A percentile compares a stretch with the other conserved stretches of the same genome.
Conservation (phyloP, 148 eudicot species). For the Fagopyrum tataricum region DNA sequence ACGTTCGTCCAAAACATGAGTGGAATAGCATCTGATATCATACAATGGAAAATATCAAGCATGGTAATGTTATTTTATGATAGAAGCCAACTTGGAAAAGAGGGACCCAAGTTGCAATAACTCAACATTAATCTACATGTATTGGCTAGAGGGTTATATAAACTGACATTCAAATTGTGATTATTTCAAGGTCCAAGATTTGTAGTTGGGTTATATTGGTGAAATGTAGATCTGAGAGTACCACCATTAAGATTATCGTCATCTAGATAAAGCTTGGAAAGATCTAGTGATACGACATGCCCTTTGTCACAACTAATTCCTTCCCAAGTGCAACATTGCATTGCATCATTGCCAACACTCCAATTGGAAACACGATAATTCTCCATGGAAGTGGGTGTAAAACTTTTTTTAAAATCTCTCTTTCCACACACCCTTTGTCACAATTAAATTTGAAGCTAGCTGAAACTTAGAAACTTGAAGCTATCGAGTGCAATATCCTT, state of each 20-base stretch:
- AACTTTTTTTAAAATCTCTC: too few relatives aligned
- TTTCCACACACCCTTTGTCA: too few relatives aligned
- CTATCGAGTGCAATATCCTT: too few relatives aligned
- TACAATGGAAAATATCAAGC: background rate
- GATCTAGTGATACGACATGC: too few relatives aligned
- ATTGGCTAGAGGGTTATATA: background rate
- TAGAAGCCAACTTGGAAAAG: conserved; percentile 3
- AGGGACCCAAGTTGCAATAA: conserved; percentile 1
- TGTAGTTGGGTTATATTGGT: background rate
- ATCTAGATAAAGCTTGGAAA: background rate
- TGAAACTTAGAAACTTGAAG: too few relatives aligned
- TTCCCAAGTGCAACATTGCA: too few relatives aligned
- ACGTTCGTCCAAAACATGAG: background rate
- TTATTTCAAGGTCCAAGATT: background rate
- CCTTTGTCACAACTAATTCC: too few relatives aligned
- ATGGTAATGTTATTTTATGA: background rate
- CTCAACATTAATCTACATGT: background rate
- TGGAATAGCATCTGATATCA: background rate
- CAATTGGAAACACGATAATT: too few relatives aligned
- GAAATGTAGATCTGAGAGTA: background rate
- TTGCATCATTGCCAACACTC: too few relatives aligned
- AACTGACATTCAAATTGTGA: background rate
- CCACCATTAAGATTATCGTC: background rate
- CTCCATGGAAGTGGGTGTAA: too few relatives aligned
- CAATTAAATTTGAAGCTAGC: too few relatives aligned